Evolutionary conservation across 257 asterid genomes (phyloP).

Genomic region (Primulina eburnea): DNA sequence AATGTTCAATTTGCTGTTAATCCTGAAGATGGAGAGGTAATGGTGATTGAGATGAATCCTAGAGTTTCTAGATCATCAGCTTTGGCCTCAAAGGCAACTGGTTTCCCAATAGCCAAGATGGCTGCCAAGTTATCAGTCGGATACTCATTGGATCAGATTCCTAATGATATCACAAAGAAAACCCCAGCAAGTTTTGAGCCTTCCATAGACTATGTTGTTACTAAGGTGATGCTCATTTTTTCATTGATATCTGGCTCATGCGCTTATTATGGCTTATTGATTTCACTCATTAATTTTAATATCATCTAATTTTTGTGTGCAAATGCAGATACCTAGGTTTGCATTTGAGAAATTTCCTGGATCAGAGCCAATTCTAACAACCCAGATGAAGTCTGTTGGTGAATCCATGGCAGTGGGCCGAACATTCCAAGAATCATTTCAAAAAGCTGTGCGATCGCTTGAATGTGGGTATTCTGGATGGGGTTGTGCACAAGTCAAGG

Average conservation of each 20-base stretch:
- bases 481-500: constrained; percentile 89
- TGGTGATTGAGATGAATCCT: constrained; percentile 98
- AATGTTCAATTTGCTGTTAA: constrained; percentile 94
- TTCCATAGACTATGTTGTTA: constrained; percentile 92
- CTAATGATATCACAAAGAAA: constrained; percentile 93
- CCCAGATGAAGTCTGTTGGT: constrained; percentile 99
- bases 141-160: constrained; percentile 91
- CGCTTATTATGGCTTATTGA: not conserved
- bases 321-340: constrained; percentile 78
- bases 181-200: constrained; percentile 99
- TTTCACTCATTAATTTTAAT: not conserved
- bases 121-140: constrained; percentile 98
- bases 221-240: constrained; percentile 58
- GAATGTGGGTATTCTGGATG: constrained; percentile 84
- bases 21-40: constrained; percentile 95
- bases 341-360: constrained; percentile 99
- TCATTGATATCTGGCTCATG: not conserved
- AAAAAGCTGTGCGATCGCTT: constrained; percentile 86
- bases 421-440: constrained; percentile 97
- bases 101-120: constrained; percentile 98
- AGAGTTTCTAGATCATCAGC: constrained; percentile 98
- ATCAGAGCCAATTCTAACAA: constrained; percentile 89
- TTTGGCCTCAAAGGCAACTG: constrained; percentile 97
- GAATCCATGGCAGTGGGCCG: constrained; percentile 99
- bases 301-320: constrained; percentile 18